phyloP scores from a whole-genome alignment of 495 filamentous ascomycete genomes.

The Aspergillus wentii region DNA sequence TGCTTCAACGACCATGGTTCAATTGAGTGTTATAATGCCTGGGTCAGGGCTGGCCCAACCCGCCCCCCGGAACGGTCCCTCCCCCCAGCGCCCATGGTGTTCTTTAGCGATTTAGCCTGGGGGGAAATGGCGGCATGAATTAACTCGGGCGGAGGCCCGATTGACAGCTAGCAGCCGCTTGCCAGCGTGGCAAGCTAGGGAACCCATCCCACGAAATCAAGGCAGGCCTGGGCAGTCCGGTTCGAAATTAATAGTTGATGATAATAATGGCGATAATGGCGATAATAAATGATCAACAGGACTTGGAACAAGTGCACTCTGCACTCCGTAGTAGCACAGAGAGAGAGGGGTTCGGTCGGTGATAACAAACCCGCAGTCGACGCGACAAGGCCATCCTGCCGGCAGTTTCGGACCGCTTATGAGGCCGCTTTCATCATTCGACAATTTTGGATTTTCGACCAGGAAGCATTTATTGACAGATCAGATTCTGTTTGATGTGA shows the following conservation, averaged over 20 bases:
- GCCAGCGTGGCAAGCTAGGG: constrained; percentile 29
- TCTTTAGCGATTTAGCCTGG: constrained; percentile 13
- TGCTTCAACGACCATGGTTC: too few relatives aligned
- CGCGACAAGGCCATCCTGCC: not conserved
- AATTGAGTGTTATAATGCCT: too few relatives aligned
- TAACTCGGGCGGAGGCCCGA: constrained; percentile 9
- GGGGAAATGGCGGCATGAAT: constrained; percentile 13
- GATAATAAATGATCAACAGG: not conserved
- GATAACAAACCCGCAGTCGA: too few relatives aligned
- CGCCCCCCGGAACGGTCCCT: constrained; percentile 3
- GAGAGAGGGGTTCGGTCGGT: too few relatives aligned
- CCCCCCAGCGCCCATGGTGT: constrained; percentile 13
- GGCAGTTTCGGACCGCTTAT: constrained; percentile 9
- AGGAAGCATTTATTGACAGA: too few relatives aligned
- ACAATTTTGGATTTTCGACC: too few relatives aligned
- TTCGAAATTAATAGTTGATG: too few relatives aligned
- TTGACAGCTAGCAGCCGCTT: constrained; percentile 20
- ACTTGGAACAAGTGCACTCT: not conserved
- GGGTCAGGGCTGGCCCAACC: constrained; percentile 8
- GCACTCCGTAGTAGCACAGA: too few relatives aligned
- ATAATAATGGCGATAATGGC: constrained; percentile 1
- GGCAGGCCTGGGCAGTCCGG: too few relatives aligned
- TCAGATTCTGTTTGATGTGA: not conserved
- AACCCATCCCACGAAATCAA: too few relatives aligned
- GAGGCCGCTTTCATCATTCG: not conserved